Base-by-base conservation (phyloP, 2,329 filamentous ascomycete genomes). In the Cytospora leucostoma region DNA sequence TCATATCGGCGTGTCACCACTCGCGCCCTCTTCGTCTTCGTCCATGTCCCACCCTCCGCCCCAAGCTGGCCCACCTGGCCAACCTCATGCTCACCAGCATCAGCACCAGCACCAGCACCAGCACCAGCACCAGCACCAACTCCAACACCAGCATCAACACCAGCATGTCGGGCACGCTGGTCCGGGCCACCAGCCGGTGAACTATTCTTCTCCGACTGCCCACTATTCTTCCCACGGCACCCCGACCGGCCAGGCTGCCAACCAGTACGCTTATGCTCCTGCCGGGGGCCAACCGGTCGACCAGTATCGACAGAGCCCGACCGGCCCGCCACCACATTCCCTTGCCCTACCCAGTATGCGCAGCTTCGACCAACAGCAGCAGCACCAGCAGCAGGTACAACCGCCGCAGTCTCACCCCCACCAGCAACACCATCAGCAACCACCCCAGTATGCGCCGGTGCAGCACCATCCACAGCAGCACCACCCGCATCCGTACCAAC, bases 341-440 rank as follows among this genome's bases (percentile, higher is more conserved):
- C 60, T 67, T 19, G 66, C 70, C 2, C 63, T 72, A 32, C 70
- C 70, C 50, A 70, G 70, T 62, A 70, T 72, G 69, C 67, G 70
- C 27, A 70, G 64, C 52, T 67, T 71, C 11, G 70, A 69, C 21
- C 55, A 63, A 17, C 63, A 68, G 15, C 67, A 65, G 21, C 65
- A 59, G 5, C 66, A 68, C 11, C 67, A 68, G 40, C 67, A 64
- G 19, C 65, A 67, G 51, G 64, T 63, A 35, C 64, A 67, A n/a
- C 52, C 60, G 50, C 52, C 61, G 15, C 62, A 61, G 2, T 47
- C 50, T 15, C 35, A 38, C 15, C 33, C 47, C 21, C 38, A 55
- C 7, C 57, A 64, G 35, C 58, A 60, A 15, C 58, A 54, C 19
- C 58, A 52, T n/a, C 51, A 61, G 13, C 64, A 64, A 10, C 59